Evolutionary conservation across 257 asterid species (phyloP), one percentile per base, ranked within the genome.

Genomic region (Solanum lycopersicoides): DNA sequence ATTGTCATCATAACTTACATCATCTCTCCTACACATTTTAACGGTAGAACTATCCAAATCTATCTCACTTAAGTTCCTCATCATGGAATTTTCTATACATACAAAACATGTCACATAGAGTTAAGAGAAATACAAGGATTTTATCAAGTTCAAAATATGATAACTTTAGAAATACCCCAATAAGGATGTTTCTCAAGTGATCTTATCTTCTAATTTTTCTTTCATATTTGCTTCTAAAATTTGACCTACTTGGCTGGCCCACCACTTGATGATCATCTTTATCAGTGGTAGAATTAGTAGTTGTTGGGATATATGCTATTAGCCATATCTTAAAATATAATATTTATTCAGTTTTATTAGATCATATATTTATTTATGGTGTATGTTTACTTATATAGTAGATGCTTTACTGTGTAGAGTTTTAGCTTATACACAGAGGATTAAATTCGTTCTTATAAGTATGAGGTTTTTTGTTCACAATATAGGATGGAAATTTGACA

Each of bases 21-120:
- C 95, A 90, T 92, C 95, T 28, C 91, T 87, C 92, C 95, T 96
- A 12, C 87, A 84, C 90, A 13, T 94, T 93, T 94, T 93, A 87
- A 93, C 89, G 88, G 93, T 92, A 71, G 90, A 90, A 89, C 89
- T 89, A 83, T 92, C 98, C 86, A 83, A 39, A 90, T 91, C 96
- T 88, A 90, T 85, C 87, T 91, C 98, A 79, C 91, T 91, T 86
- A 88, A 92, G 93, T 88, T 91, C 90, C 90, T 93, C 84, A 85
- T 88, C 93, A 92, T 94, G 44, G 91, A 60, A 86, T 86, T 86
- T 28, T 69, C 89, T 75, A 87, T 50, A 90, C 93, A 97, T 97
- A 89, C 32, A 83, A 68, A 44, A 82, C 47, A 83, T 86, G 79
- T 60, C 60, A 87, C 42, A 68, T 47, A 73, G 88, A 85, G 56